Base-by-base conservation (phyloP, 1,284 basidiomycete species). In the Lignosus rhinocerotis region DNA sequence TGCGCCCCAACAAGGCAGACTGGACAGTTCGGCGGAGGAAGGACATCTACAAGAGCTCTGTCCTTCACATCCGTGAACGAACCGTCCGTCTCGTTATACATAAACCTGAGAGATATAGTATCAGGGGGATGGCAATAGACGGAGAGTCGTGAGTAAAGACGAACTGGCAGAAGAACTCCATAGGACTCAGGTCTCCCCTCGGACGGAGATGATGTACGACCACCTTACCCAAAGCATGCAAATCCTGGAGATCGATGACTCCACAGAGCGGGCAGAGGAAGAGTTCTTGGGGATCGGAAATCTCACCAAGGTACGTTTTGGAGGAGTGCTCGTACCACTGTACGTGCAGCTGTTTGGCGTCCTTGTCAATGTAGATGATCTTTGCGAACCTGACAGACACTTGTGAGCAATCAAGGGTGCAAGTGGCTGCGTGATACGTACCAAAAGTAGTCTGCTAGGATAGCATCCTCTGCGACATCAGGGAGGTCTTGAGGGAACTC, bases 291-390 rank as follows among this genome's bases (percentile, higher is more conserved):
- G 81, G 74, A 60, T 87, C 73, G 0, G 79, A 80, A 9, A 90
- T 70, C 57, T 88, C 84, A 33, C 78, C 73, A 30, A 90, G 67
- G 31, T 82, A 69, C 0, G 84, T 86, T 58, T 82, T 78, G 0
- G 81, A 80, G 0, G 82, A 80, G 65, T 90, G 88, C 50, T 87
- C 79, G 33, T 87, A 81, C 87, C 88, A 92, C 42, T 84, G 86
- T 5, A 88, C 70, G 70, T 92, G 90, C 0, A 80, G 78, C 1
- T 62, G 70, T 54, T 78, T 61, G 30, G 51, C 68, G 1, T 72
- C 55, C 34, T 79, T 74, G 21, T 80, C 70, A 51, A 89, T 79
- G 53, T 76, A 80, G 0, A 86, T 66, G 30, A 92, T 84, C 62
- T 76, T 77, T 0, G 77, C 88, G 69, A 91, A 88, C 87, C 90